Base-by-base conservation (phyloP, 306 rosid species). In the Rosa persica region DNA sequence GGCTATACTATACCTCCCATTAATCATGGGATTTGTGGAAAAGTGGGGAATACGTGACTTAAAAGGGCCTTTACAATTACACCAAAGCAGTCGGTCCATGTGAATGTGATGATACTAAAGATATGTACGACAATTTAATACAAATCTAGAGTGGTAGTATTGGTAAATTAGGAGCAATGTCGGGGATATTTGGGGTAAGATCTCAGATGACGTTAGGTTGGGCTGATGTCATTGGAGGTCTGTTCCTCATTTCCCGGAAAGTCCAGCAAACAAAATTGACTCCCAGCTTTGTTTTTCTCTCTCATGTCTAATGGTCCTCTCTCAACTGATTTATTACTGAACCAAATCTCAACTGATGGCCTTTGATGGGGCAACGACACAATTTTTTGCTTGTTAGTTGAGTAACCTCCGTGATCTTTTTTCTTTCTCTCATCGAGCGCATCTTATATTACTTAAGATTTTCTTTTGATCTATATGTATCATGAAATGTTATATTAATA, bases 11-110 rank as follows among this genome's bases (percentile, higher is more conserved):
- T 68, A 68, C 49, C 6, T 5, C 78, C 43, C 70, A 61, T 44
- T 75, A 62, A 30, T 61, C 47, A 77, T 23, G 55, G 65, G 74
- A 52, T 23, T 48, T 48, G 66, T 36, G 36, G 40, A 60, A 76
- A 76, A 64, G 17, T 8, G 85, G 78, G 60, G 55, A 19, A 70
- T 85, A 34, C 89, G 87, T 85, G 89, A 87, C 92, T 75, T 57
- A 2, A 0, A 81, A 70, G 22, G 25, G 73, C 82, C 48, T 79
- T 73, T 65, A 65, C 61, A 75, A 80, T 82, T 76, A 82, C 86
- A 73, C 73, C 76, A 55, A 71, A 71, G 62, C 69, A 74, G 51
- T 58, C 11, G 80, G 64, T 25, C 42, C 75, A 55, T 67, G 62
- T 72, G 73, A 75, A 36, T 30, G 79, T 66, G 70, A 66, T 66